Evolutionary conservation across 331 rosid genomes (phyloP).

Genomic region (Rosa hybrid): DNA sequence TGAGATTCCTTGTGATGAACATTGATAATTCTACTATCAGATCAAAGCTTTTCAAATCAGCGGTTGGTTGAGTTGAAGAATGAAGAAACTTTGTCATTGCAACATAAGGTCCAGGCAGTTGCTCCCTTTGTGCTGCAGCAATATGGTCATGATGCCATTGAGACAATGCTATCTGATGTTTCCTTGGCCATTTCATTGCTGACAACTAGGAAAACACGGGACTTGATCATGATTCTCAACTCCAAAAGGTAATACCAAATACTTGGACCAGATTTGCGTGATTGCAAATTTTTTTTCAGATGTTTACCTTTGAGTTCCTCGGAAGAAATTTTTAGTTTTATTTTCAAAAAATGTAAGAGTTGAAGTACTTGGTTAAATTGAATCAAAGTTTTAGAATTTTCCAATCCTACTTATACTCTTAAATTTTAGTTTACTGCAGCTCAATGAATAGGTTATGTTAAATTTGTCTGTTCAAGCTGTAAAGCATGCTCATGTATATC

Average conservation of each 20-base stretch:
- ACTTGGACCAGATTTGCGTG: neutral
- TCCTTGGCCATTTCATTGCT: slow-evolving; percentile 77
- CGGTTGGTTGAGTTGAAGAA: slow-evolving; percentile 72
- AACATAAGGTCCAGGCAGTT: slow-evolving; percentile 90
- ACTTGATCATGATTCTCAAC: slow-evolving; percentile 89
- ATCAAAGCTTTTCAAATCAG: slow-evolving; percentile 75
- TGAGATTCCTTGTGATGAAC: slow-evolving; percentile 6
- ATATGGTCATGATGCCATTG: slow-evolving; percentile 71
- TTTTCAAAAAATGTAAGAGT: neutral
- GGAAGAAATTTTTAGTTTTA: neutral
- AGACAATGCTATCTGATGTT: slow-evolving; percentile 63
- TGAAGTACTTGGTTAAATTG: neutral
- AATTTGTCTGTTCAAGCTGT: neutral
- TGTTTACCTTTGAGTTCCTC: neutral
- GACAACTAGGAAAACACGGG: slow-evolving; percentile 81
- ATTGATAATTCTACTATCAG: slow-evolving; percentile 44
- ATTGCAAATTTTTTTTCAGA: neutral
- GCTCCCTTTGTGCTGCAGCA: slow-evolving; percentile 87
- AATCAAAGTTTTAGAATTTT: neutral
- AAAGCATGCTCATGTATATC: slow-evolving; percentile 7
- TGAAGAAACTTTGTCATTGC: slow-evolving; percentile 77
- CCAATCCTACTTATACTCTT: neutral
- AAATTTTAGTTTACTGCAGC: neutral
- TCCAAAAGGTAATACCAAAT: slow-evolving; percentile 58
- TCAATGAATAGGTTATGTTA: neutral